Evolutionary conservation across 31 red algal species (phyloP), one percentile per base, ranked within the genome.

Genomic region (Asparagopsis taxiformis): DNA sequence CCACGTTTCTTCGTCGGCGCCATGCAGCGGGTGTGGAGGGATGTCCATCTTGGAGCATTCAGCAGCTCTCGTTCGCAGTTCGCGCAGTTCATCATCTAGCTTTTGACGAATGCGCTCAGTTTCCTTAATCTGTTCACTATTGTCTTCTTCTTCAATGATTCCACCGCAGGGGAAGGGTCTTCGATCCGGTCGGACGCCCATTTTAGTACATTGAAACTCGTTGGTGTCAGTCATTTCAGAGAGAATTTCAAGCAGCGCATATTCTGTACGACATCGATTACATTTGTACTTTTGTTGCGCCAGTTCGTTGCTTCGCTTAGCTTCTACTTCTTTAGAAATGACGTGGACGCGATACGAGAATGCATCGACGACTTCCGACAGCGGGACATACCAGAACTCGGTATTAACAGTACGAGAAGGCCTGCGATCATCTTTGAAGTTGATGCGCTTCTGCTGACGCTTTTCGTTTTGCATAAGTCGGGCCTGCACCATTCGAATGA

Each of bases 311-410:
- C 25, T n/a, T 9, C 70, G 59, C 36, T 68, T 76, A 35, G 66
- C 46, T 9, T 87, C 82, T 17, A 87, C 34, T 35, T 87, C 82
- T 22, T 50, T 59, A 3, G 55, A 43, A 52, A 75, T 55, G 32
- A 29, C 34, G 30, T 65, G 49, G 19, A 87, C 72, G 33, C 82
- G 72, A 50, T 70, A 87, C 62, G 39, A 29, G 36, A 87, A 87
- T 17, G 71, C 82, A 44, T 87, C 82, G 17, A 87, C 53, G 19
- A 87, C 53, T 51, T 87, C 61, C 33, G 59, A 15, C 25, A 87
- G 60, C 20, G 82, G 82, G 13, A 87, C 64, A 52, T 87, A 77
- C 82, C 82, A 87, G 39, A 75, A 87, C 38, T 87, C 71, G 19
- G 82, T 87, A 16, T 75, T 62, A 39, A 87, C 71, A 9, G 26